These are phyloP conservation scores for Russula dissimulans DNA, from an alignment of 768 basidiomycete species.

Conservation along the genomic window DNA sequence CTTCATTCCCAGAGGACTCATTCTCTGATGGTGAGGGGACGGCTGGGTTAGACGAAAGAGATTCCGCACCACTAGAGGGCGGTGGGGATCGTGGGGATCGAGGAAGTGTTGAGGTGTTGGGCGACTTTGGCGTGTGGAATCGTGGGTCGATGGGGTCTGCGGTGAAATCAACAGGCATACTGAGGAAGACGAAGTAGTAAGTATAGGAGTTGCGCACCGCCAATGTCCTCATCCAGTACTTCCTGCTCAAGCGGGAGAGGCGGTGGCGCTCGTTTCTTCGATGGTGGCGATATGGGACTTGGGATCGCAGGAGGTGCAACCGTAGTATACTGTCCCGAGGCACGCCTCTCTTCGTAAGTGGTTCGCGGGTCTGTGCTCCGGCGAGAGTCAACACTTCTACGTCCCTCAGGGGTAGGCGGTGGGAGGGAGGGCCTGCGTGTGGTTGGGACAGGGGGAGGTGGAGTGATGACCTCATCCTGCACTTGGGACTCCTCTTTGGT, in stretches of 20 bases:
- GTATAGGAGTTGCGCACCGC: constrained; percentile 35
- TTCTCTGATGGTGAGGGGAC: neutral
- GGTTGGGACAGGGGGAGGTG: neutral
- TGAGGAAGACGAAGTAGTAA: neutral
- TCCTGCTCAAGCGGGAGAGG: constrained; percentile 14
- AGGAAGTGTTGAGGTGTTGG: neutral
- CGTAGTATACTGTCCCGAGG: neutral
- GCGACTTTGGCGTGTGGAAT: constrained; percentile 43
- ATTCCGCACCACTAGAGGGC: neutral
- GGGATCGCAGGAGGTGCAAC: neutral
- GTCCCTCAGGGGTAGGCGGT: constrained; percentile 8
- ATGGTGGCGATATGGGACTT: neutral
- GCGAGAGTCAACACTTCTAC: constrained; percentile 11
- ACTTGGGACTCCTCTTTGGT: neutral
- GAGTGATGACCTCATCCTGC: neutral
- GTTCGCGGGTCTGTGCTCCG: constrained; percentile 1
- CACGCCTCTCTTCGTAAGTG: constrained; percentile 6
- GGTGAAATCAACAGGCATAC: constrained; percentile 6
- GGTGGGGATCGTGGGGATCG: neutral
- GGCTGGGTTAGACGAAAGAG: neutral
- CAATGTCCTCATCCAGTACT: constrained; percentile 23
- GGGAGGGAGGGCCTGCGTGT: neutral
- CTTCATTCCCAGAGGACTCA: constrained; percentile 39
- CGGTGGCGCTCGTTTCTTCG: constrained; percentile 7
- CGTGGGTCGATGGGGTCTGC: constrained; percentile 62